These are phyloP conservation scores for Cutaneotrichosporon cavernicola DNA, from an alignment of 1,284 basidiomycete genomes.

Conservation along the genomic window DNA sequence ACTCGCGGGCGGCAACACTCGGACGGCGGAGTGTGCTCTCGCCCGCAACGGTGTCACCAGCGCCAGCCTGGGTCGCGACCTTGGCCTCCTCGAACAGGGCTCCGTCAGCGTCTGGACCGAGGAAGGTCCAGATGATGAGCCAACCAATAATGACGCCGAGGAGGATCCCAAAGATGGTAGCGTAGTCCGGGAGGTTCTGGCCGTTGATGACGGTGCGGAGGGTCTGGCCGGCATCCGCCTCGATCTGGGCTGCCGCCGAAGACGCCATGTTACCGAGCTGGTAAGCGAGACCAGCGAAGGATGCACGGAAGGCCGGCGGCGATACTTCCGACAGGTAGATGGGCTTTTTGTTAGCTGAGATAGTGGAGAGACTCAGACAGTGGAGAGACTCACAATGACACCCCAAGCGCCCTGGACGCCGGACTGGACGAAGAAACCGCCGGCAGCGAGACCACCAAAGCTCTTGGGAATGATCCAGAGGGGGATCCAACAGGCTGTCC, in stretches of 20 bases:
- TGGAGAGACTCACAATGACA: constrained; percentile 50
- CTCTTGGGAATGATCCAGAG: constrained; percentile 74
- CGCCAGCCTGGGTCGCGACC: constrained; percentile 74
- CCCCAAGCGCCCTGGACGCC: constrained; percentile 69
- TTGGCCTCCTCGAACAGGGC: constrained; percentile 79
- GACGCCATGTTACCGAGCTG: constrained; percentile 71
- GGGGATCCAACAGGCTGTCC: constrained; percentile 54
- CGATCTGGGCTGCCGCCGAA: constrained; percentile 83
- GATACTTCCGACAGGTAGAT: constrained; percentile 78
- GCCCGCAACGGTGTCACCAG: constrained; percentile 48
- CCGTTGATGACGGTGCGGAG: constrained; percentile 44
- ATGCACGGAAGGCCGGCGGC: constrained; percentile 78
- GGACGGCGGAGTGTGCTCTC: neutral
- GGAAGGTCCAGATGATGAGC: constrained; percentile 54
- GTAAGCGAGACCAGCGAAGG: constrained; percentile 88
- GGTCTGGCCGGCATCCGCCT: constrained; percentile 64
- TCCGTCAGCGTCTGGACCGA: constrained; percentile 61
- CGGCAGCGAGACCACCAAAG: constrained; percentile 47
- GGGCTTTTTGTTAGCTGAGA: constrained; percentile 55
- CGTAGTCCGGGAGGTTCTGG: constrained; percentile 71
- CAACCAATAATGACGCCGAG: constrained; percentile 61
- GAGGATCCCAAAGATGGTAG: constrained; percentile 79
- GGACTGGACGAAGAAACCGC: constrained; percentile 67
- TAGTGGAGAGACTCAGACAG: constrained; percentile 49
- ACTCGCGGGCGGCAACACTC: neutral